A percentile compares a stretch with the other conserved stretches of the same genome.
Evolutionary conservation across 129 eudicot genomes (phyloP).

Genomic region (Helianthus tuberosus): DNA sequence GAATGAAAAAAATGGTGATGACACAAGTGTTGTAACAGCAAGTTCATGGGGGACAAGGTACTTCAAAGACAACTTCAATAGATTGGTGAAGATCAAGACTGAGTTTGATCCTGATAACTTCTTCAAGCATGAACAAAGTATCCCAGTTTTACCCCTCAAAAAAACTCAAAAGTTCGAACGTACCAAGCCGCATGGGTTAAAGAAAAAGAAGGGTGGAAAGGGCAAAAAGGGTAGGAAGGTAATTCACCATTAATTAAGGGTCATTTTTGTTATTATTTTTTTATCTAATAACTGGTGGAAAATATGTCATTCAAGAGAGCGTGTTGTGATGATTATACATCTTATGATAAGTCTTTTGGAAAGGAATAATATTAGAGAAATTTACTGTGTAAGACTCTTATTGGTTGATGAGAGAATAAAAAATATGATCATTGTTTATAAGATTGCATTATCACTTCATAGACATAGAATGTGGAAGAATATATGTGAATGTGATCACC

Average conservation of each 20-base stretch:
- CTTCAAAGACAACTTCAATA: conserved; percentile 17
- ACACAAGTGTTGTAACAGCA: conserved; percentile 17
- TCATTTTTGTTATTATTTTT: neutral
- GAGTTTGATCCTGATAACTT: conserved; percentile 14
- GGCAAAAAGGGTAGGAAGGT: conserved; percentile 13
- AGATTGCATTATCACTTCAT: no score
- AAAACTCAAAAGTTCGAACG: neutral
- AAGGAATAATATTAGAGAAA: conserved; percentile 26
- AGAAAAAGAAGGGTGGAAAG: conserved; percentile 10
- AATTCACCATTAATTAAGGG: conserved; percentile 30
- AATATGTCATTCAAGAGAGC: conserved; percentile 31
- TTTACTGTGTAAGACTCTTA: conserved; percentile 23
- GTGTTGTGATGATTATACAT: conserved; percentile 16
- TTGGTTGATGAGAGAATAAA: conserved; percentile 12
- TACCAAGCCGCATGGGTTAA: neutral
- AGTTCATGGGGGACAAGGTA: conserved; percentile 12
- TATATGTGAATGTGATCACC: no score
- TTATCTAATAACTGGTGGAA: conserved; percentile 7
- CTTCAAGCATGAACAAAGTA: conserved; percentile 15
- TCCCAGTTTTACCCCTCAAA: neutral
- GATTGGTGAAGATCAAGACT: conserved; percentile 14
- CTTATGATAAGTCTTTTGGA: neutral
- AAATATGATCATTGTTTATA: neutral
- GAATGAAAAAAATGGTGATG: conserved; percentile 24
- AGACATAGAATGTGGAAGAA: no score